Evolutionary conservation across 1,139 yeast genomes (phyloP).

Genomic region (Ogataea hybrid): DNA sequence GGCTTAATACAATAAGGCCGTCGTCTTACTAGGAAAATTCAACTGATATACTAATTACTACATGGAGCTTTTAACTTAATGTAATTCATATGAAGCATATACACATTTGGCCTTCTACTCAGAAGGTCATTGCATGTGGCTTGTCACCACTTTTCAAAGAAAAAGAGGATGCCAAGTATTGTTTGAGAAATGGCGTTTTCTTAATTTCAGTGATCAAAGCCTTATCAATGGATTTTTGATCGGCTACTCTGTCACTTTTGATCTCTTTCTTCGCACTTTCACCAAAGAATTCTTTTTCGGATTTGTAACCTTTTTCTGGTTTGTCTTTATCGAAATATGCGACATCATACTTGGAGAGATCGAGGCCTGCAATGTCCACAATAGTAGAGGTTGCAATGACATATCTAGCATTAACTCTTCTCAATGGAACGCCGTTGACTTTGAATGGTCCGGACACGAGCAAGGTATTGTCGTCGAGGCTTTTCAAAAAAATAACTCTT

Average conservation of each 20-base stretch:
- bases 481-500: slow-evolving; percentile 98
- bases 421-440: slow-evolving; percentile 99
- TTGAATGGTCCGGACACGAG: slow-evolving; percentile 99
- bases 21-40: no score
- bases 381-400: slow-evolving; percentile 98
- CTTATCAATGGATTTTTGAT: slow-evolving; percentile 96
- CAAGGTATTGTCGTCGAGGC: slow-evolving; percentile 97
- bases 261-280: slow-evolving; percentile 85
- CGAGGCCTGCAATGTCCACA: slow-evolving; percentile 76
- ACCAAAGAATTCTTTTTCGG: slow-evolving; percentile 95
- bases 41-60: no score
- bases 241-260: slow-evolving; percentile 95
- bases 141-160: slow-evolving; percentile 98
- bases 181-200: slow-evolving; percentile 97
- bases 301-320: slow-evolving; percentile 66
- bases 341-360: slow-evolving; percentile 89
- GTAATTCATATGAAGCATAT: slow-evolving; percentile 1
- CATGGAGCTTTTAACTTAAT: background rate
- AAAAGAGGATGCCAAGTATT: slow-evolving; percentile 96
- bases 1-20: no score
- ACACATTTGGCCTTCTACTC: slow-evolving; percentile 33
- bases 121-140: slow-evolving; percentile 98
- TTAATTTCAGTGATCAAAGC: slow-evolving; percentile 92
- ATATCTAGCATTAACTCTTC: slow-evolving; percentile 99
- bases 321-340: slow-evolving; percentile 98